Conservation (phyloP, 2,329 filamentous ascomycete species). For the Cladosporium austrohemisphaericum region DNA sequence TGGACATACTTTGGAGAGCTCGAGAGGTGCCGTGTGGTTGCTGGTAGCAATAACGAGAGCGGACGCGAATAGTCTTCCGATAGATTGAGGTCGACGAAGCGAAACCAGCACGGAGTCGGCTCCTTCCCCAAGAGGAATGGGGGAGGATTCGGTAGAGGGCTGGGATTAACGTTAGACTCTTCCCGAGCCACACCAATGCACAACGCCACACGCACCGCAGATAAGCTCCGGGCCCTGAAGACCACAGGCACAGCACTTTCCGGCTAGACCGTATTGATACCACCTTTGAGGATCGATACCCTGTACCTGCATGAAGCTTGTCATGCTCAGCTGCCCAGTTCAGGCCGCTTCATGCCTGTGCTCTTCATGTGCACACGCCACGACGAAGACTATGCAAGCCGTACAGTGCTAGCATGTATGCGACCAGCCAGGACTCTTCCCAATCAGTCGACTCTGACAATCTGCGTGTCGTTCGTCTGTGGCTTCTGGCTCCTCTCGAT, state of each 20-base stretch:
- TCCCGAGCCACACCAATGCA: no score
- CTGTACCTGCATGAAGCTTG: not conserved
- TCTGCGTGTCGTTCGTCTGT: not conserved
- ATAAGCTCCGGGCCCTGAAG: not conserved
- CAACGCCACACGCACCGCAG: slow-evolving; percentile 1
- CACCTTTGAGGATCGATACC: not conserved
- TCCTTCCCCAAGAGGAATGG: slow-evolving; percentile 6
- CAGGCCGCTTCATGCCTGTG: not conserved
- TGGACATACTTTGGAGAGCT: no score
- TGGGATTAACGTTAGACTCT: no score
- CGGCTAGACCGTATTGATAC: not conserved
- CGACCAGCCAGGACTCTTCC: not conserved
- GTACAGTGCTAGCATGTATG: not conserved
- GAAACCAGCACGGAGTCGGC: not conserved
- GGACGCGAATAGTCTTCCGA: not conserved
- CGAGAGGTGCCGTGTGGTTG: not conserved
- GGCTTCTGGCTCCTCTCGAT: not conserved
- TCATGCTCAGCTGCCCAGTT: not conserved
- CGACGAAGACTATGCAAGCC: not conserved
- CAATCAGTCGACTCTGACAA: not conserved
- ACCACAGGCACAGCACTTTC: not conserved
- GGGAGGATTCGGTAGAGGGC: not conserved
- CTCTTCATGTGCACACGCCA: not conserved
- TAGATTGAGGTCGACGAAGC: not conserved
- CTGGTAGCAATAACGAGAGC: not conserved